A percentile compares a stretch with the other conserved stretches of the same genome.
Evolutionary conservation across 1,139 yeast genomes (phyloP).

Genomic region (Yamadazyma triangularis): DNA sequence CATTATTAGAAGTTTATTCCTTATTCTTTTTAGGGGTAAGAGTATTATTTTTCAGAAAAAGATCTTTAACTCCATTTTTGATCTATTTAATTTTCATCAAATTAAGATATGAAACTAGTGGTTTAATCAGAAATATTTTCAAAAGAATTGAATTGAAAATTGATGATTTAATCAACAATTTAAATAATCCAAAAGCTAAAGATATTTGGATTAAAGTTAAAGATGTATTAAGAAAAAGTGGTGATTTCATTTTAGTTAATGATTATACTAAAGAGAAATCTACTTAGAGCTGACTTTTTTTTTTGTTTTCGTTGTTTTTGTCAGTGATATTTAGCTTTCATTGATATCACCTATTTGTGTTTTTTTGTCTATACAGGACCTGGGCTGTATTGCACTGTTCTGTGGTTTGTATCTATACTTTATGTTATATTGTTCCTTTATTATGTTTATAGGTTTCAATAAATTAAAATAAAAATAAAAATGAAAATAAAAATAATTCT

Average conservation of each 20-base stretch:
- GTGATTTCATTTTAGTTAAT: constrained; percentile 28
- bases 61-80: constrained; percentile 58
- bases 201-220: constrained; percentile 60
- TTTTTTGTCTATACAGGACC: too few relatives aligned
- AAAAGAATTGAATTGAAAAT: constrained; percentile 67
- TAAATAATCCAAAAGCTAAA: constrained; percentile 59
- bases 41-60: constrained; percentile 58
- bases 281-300: constrained; percentile 1
- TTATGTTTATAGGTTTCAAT: too few relatives aligned
- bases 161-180: constrained; percentile 58
- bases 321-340: too few relatives aligned
- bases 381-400: too few relatives aligned
- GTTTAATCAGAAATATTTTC: constrained; percentile 67
- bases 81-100: constrained; percentile 67
- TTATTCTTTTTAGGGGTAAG: constrained; percentile 46
- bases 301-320: too few relatives aligned
- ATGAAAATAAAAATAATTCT: too few relatives aligned
- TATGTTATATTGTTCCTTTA: too few relatives aligned
- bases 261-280: constrained; percentile 30
- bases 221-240: constrained; percentile 34
- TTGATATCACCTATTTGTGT: too few relatives aligned
- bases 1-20: constrained; percentile 62
- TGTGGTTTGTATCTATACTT: too few relatives aligned
- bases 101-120: constrained; percentile 72
- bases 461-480: too few relatives aligned